Conservation (phyloP, 2,329 filamentous ascomycete genomes). For the Zymoseptoria ardabiliae region DNA sequence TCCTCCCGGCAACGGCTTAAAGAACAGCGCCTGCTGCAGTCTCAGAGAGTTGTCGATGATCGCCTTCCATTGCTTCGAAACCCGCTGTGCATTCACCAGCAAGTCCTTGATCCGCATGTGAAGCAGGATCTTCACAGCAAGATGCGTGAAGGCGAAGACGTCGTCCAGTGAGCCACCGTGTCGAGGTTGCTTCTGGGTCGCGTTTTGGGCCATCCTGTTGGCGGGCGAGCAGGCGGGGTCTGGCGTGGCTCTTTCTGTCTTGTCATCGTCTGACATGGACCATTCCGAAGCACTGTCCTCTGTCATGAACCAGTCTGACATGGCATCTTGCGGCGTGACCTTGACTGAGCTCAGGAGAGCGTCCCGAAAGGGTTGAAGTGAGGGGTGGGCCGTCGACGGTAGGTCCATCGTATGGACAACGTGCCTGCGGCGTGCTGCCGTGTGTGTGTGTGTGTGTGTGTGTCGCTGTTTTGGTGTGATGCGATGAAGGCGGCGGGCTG, state of each 20-base stretch:
- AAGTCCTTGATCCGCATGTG: slow-evolving; percentile 5
- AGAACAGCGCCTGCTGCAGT: slow-evolving; percentile 8
- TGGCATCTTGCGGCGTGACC: background rate
- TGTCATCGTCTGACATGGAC: background rate
- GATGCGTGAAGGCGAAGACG: slow-evolving; percentile 5
- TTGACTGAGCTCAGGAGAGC: too few species aligned
- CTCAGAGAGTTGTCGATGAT: background rate
- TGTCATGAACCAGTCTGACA: background rate
- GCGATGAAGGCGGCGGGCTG: too few species aligned
- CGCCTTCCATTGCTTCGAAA: slow-evolving; percentile 4
- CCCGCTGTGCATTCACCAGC: slow-evolving; percentile 2
- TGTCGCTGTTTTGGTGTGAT: too few species aligned
- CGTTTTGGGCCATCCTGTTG: too few species aligned
- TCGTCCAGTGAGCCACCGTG: background rate
- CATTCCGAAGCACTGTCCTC: background rate
- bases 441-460: too few species aligned
- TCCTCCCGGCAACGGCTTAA: background rate
- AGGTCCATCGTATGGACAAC: too few species aligned
- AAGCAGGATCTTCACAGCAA: slow-evolving; percentile 6
- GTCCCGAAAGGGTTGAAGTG: too few species aligned
- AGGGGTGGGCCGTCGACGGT: too few species aligned
- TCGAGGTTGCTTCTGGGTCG: too few species aligned
- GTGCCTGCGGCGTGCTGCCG: too few species aligned
- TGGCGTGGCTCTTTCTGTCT: too few species aligned
- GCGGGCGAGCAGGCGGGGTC: too few species aligned